Base-by-base conservation (phyloP, 192 early-diverging fungal species). In the Backusella mclennaniae region DNA sequence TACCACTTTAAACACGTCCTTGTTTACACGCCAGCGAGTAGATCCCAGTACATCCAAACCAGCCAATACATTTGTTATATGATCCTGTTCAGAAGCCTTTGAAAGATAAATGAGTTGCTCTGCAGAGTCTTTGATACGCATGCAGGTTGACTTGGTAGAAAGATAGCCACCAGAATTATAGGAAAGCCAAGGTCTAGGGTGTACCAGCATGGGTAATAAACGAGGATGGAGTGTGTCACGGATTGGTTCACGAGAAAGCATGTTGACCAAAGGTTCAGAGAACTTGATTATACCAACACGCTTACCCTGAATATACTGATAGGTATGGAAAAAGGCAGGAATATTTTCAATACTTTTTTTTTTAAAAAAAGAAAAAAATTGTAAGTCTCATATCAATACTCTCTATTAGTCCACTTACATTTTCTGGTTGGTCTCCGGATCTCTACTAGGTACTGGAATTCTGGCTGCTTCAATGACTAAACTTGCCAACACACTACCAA, bases 141-240 rank as follows among this genome's bases (percentile, higher is more conserved):
- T 94, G 77, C 93, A 90, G 3, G 84, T 84, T 52, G 88, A 88
- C 41, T 90, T 82, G 19, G 90, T 85, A n/a, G 87, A 88, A 15
- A 97, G 74, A 80, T 97, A 98, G 29, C 96, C 96, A 41, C 97
- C 96, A 29, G 90, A 87, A 39, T 93, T 92, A 76, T 86, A 93
- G 1, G 92, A 90, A 42, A 98, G 79, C 97, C 97, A 99, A 9
- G 96, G 95, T 0, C 90, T 90, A 68, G 97, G 97, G 35, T 89
- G 90, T 12, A 99, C 92, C 29, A 99, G 77, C 97, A 99, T 99
- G 29, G 97, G 97, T 23, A 99, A 84, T n/a, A 92, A 82, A 35
- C 92, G 90, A 1, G 96, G 92, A 49, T 89, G 89, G 15, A 96
- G 79, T 11, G 85, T 84, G 23, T 85, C 86, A 12, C 85, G 82